Base-by-base conservation (phyloP, 805 yeast genomes). In the Yamadazyma nakazawae region DNA sequence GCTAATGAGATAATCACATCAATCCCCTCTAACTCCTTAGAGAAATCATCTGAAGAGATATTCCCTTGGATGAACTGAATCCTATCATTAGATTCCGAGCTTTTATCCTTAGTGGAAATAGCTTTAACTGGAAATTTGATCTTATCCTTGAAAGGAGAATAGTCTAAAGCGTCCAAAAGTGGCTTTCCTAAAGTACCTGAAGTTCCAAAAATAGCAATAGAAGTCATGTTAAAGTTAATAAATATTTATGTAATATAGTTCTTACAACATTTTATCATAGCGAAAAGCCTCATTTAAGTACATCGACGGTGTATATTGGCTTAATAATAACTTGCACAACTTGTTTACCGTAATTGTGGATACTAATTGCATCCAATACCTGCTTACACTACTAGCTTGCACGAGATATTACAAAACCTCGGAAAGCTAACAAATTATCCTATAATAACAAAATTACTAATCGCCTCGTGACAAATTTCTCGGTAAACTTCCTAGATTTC, bases 101-200 rank as follows among this genome's bases (percentile, higher is more conserved):
- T 43, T 38, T 54, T 52, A 31, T 64, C 67, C 50, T 72, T 70
- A 56, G 82, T 67, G 28, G 85, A 72, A 46, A 81, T 51, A 0
- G 78, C 80, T 50, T 70, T 71, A 46, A 83, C 61, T 25, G 88
- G 87, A 34, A 67, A 65, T 0, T 63, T 51, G 28, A 63, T 61
- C 50, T 76, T 75, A 47, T 62, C 62, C 17, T 66, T 57, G 55
- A 80, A 79, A 5, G 61, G 54, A 17, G 72, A 58, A 2, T 75
- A 66, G 14, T 72, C 54, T 39, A 82, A 61, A 8, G 81, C 80
- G 1, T 63, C 66, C 16, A 79, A 47, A 32, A 70, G 61, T 37
- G 80, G 78, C 51, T 65, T 62, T 37, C 83, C 85, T 35, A 82
- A 61, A 51, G 61, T 50, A 21, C 88, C 87, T 50, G 72, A 65